These are phyloP conservation scores for Exophiala spinifera DNA, from an alignment of 2,329 filamentous ascomycete genomes.

Conservation along the genomic window DNA sequence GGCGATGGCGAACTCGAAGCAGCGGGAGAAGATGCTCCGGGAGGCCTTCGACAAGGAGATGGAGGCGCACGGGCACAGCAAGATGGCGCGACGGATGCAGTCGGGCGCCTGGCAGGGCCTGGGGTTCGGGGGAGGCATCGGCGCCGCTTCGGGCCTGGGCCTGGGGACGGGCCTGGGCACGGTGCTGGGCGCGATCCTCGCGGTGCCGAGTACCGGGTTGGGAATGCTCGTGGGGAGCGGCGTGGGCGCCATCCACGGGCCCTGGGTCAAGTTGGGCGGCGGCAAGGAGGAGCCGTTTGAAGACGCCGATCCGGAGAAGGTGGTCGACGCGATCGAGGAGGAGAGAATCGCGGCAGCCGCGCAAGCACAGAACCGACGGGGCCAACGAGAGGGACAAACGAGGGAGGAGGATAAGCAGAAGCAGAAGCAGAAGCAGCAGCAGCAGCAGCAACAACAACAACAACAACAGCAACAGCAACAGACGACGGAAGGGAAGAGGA, in stretches of 20 bases:
- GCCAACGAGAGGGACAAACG: too few relatives aligned
- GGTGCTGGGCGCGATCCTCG: constrained; percentile 14
- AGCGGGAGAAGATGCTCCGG: constrained; percentile 19
- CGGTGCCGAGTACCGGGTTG: constrained; percentile 17
- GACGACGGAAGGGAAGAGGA: constrained; percentile 7
- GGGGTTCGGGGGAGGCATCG: constrained; percentile 22
- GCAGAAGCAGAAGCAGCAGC: too few relatives aligned
- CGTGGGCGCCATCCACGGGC: constrained; percentile 20
- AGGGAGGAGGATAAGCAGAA: too few relatives aligned
- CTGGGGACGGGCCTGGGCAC: constrained; percentile 19
- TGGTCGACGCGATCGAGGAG: constrained; percentile 18
- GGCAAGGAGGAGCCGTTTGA: constrained; percentile 21
- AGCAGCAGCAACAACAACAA: not conserved
- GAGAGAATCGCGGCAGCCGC: constrained; percentile 6
- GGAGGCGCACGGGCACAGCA: constrained; percentile 23
- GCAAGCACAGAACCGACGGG: too few relatives aligned
- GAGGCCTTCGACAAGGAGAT: constrained; percentile 25
- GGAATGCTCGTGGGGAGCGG: constrained; percentile 20
- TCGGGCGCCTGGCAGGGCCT: constrained; percentile 21
- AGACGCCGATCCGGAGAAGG: constrained; percentile 19
- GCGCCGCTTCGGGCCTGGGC: constrained; percentile 21
- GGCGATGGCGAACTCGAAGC: constrained; percentile 16
- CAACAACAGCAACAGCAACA: not conserved
- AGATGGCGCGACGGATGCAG: constrained; percentile 23
- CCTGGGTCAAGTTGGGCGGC: constrained; percentile 21